A percentile compares a stretch with the other conserved stretches of the same genome.
These are phyloP conservation scores for Solanum chiquidenum DNA, from an alignment of 257 asterid genomes.

Conservation along the genomic window DNA sequence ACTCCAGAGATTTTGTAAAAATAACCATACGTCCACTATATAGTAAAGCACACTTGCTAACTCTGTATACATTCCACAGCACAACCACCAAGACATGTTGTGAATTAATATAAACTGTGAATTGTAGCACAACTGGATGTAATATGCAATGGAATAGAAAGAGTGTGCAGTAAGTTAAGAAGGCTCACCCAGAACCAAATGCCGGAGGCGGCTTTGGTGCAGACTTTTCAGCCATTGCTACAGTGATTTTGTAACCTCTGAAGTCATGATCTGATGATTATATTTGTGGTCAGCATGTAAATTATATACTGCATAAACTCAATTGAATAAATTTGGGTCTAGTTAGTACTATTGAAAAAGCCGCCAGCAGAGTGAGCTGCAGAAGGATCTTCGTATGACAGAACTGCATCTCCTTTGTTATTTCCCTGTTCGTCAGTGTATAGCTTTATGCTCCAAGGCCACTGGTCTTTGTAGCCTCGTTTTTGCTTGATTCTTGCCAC, in stretches of 20 bases:
- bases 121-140: not conserved
- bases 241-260: conserved; percentile 79
- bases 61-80: not conserved
- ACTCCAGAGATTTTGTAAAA: not conserved
- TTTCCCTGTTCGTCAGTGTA: conserved; percentile 95
- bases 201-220: conserved; percentile 74
- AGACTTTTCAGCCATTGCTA: conserved; percentile 94
- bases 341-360: conserved; percentile 68
- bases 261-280: conserved; percentile 51
- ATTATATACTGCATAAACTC: not conserved
- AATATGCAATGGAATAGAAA: not conserved
- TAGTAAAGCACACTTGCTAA: not conserved
- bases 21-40: not conserved
- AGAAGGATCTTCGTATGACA: conserved; percentile 96
- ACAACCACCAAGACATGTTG: not conserved
- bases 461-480: conserved; percentile 97
- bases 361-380: conserved; percentile 99
- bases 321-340: not conserved
- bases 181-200: conserved; percentile 70
- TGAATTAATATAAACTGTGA: not conserved
- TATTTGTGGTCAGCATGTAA: not conserved
- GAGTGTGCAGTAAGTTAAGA: not conserved
- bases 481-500: conserved; percentile 98
- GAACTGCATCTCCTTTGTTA: conserved; percentile 93
- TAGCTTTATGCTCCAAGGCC: conserved; percentile 98